phyloP scores from a whole-genome alignment of 2,329 filamentous ascomycete species.

The Ascochyta clinopodiicola region DNA sequence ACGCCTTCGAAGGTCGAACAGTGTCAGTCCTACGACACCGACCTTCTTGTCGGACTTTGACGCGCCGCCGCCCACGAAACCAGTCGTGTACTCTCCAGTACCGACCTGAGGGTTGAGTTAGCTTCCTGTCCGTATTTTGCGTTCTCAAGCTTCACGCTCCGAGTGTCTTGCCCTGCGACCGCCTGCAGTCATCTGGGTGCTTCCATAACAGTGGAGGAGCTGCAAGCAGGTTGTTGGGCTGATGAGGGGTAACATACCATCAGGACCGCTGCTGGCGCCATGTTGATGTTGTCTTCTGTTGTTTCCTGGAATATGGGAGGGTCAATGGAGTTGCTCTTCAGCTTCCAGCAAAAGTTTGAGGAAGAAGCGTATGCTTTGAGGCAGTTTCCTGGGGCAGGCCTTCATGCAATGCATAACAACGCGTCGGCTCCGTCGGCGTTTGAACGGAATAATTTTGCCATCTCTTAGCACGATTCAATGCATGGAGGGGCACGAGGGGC shows the following conservation, averaged over 20 bases:
- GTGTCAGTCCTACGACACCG: constrained; percentile 86
- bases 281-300: constrained; percentile 31
- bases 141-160: background rate
- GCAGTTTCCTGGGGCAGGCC: constrained; percentile 13
- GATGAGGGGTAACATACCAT: constrained; percentile 49
- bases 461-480: constrained; percentile 12
- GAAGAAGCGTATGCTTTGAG: constrained; percentile 5
- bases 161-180: background rate
- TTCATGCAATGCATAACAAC: constrained; percentile 13
- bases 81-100: constrained; percentile 96
- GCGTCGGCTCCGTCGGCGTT: constrained; percentile 31
- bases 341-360: constrained; percentile 4
- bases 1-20: constrained; percentile 86
- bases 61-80: constrained; percentile 83
- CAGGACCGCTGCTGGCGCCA: constrained; percentile 58
- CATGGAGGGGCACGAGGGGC: constrained; percentile 37
- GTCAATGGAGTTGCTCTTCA: constrained; percentile 13
- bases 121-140: background rate
- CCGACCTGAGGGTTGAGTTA: constrained; percentile 64
- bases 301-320: background rate
- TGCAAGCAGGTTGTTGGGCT: constrained; percentile 13
- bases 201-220: background rate
- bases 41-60: constrained; percentile 96
- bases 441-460: constrained; percentile 40
- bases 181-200: background rate